Evolutionary conservation across 768 basidiomycete species (phyloP), one percentile per base, ranked within the genome.

Genomic region (Mycena belliarum): DNA sequence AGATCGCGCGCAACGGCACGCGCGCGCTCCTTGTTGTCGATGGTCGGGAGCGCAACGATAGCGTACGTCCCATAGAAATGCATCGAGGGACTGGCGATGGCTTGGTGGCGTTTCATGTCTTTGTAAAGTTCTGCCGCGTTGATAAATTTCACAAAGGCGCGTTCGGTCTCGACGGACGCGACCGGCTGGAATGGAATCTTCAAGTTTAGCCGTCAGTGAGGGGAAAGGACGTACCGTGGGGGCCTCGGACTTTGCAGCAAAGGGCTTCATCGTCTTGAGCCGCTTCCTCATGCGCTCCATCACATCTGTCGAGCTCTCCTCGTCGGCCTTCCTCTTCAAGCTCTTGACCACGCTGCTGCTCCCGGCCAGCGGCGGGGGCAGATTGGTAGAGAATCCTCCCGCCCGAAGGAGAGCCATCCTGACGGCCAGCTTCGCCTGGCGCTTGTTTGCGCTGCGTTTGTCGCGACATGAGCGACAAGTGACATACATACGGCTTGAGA

Each of bases 21-120:
- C 28, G 57, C 42, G 29, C 56, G 55, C 3, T 16, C 33, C 24
- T 57, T 59, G 49, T 64, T 60, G 56, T 64, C 52, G n/a, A 55
- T 10, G 2, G 37, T 43, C 8, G 59, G 63, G 6, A 42, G 2
- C 35, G 63, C 55, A 56, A 64, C 56, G 45, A 64, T 60, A 24
- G 57, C 48, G 49, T 64, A 60, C 0, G 63, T 64, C 14, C 52
- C 63, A 26, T 56, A 25, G 44, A 61, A 64, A 24, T 47, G 51
- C 20, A 60, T 24, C 4, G 53, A 42, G 24, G 29, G 25, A 51
- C 4, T 33, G 25, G 23, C 42, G 26, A 49, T 37, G 12, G 41
- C 25, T 35, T 55, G 55, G 21, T 38, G 58, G 15, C 48, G 49
- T 29, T 46, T 52, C 11, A 60, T 41, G 20, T 56, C 46, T 42